These are phyloP conservation scores for Paecilomyces sp. DNA, from an alignment of 2,329 filamentous ascomycete genomes.

Conservation along the genomic window DNA sequence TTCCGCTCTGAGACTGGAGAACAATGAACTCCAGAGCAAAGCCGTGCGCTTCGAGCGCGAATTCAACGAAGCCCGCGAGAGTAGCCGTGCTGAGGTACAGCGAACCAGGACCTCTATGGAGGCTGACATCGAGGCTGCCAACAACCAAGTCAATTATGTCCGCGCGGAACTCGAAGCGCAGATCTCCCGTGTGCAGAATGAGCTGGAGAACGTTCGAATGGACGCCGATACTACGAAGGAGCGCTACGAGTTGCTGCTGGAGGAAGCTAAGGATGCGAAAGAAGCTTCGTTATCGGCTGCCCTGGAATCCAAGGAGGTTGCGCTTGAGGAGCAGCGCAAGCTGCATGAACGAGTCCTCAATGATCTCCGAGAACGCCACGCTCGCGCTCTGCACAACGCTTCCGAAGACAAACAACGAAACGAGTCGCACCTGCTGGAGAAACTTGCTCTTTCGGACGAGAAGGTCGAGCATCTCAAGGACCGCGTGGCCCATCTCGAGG, in stretches of 20 bases:
- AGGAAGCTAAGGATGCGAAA: slow-evolving; percentile 69
- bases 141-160: slow-evolving; percentile 76
- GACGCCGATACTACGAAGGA: slow-evolving; percentile 76
- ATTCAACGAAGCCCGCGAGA: slow-evolving; percentile 75
- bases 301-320: slow-evolving; percentile 45
- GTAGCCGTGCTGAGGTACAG: slow-evolving; percentile 70
- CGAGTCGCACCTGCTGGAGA: slow-evolving; percentile 73
- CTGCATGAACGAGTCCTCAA: slow-evolving; percentile 67
- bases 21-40: slow-evolving; percentile 63
- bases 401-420: slow-evolving; percentile 74
- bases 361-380: slow-evolving; percentile 68
- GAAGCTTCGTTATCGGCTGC: slow-evolving; percentile 51
- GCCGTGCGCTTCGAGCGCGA: slow-evolving; percentile 69
- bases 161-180: slow-evolving; percentile 77
- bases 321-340: slow-evolving; percentile 52
- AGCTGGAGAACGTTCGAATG: slow-evolving; percentile 70
- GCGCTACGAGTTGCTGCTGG: slow-evolving; percentile 74
- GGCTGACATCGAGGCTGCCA: slow-evolving; percentile 73
- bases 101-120: slow-evolving; percentile 73
- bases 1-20: slow-evolving; percentile 44
- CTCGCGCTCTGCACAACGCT: slow-evolving; percentile 63
- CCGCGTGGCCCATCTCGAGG: slow-evolving; percentile 74
- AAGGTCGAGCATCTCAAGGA: slow-evolving; percentile 83
- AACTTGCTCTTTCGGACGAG: slow-evolving; percentile 72
- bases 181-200: slow-evolving; percentile 61